Conservation (phyloP, 768 basidiomycete genomes). For the Tylopilus cervinicoccineus region DNA sequence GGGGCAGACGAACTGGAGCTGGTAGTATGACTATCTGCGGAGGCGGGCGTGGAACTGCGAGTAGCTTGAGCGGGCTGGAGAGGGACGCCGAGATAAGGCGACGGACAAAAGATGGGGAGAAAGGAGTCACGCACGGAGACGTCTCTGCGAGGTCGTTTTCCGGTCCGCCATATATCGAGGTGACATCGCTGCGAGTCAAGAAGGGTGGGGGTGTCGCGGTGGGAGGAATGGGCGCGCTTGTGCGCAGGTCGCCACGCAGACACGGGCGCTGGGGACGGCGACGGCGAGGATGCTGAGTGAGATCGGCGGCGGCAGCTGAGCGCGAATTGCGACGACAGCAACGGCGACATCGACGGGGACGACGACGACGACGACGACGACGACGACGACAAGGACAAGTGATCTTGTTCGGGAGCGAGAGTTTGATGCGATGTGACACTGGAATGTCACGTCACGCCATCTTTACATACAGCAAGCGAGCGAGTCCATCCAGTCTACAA, state of each 20-base stretch:
- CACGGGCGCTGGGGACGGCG: constrained; percentile 33
- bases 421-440: constrained; percentile 12
- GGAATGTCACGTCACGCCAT: constrained; percentile 22
- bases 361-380: constrained; percentile 5
- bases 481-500: constrained; percentile 12
- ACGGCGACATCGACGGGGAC: constrained; percentile 6
- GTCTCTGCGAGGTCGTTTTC: constrained; percentile 52
- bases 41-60: constrained; percentile 29
- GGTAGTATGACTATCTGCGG: constrained; percentile 26
- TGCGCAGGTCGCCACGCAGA: constrained; percentile 39
- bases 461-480: constrained; percentile 21
- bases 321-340: constrained; percentile 35
- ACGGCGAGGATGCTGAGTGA: constrained; percentile 43
- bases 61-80: constrained; percentile 18
- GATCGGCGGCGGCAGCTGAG: constrained; percentile 48
- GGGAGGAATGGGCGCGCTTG: constrained; percentile 49
- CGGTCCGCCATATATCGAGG: constrained; percentile 49
- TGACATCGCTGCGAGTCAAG: constrained; percentile 46
- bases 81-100: constrained; percentile 1
- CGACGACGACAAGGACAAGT: too few relatives aligned
- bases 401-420: constrained; percentile 17
- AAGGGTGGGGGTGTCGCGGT: constrained; percentile 31
- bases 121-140: constrained; percentile 36
- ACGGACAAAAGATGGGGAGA: neutral
- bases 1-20: constrained; percentile 26